A percentile compares a stretch with the other conserved stretches of the same genome.
Evolutionary conservation across 2,329 filamentous ascomycete species (phyloP).

Genomic region (Sporothrix phasma): DNA sequence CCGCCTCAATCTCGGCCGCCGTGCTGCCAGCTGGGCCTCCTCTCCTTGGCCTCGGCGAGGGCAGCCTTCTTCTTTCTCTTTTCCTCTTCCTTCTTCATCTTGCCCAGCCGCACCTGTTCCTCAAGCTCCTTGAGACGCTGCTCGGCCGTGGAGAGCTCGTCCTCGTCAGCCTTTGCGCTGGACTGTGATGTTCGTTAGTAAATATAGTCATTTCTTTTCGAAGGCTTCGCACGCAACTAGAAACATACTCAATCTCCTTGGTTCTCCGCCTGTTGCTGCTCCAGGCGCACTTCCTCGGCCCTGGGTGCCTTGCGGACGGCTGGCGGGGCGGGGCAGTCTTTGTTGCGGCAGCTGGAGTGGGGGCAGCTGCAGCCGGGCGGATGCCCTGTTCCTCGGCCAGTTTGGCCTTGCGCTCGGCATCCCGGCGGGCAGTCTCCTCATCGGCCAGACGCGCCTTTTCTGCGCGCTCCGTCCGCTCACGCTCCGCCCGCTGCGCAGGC

Average conservation of each 20-base stretch:
- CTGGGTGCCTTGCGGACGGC: conserved; percentile 29
- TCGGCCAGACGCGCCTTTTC: conserved; percentile 83
- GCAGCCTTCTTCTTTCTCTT: conserved; percentile 87
- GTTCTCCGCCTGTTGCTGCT: conserved; percentile 65
- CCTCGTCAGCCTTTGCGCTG: conserved; percentile 64
- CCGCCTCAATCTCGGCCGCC: conserved; percentile 88
- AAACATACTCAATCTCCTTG: conserved; percentile 70
- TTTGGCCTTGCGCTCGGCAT: conserved; percentile 75
- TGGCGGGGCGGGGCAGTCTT: conserved; percentile 64
- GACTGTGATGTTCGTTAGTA: conserved; percentile 42
- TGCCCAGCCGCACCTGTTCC: conserved; percentile 86
- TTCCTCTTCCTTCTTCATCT: conserved; percentile 92
- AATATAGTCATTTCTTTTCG: not conserved
- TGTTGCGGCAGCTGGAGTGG: conserved; percentile 30
- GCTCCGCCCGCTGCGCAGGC: conserved; percentile 72
- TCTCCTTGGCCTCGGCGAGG: conserved; percentile 74
- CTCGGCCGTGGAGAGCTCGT: conserved; percentile 68
- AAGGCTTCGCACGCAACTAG: conserved; percentile 15
- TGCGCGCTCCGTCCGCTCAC: conserved; percentile 78
- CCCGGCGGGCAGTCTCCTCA: conserved; percentile 82
- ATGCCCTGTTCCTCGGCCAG: conserved; percentile 66
- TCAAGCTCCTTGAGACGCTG: conserved; percentile 81
- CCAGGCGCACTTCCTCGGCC: conserved; percentile 56
- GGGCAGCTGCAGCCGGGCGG: conserved; percentile 41
- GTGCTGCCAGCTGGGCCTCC: conserved; percentile 71